These are phyloP conservation scores for Pythium guiyangense DNA, from an alignment of 352 stramenopile species.

Conservation along the genomic window DNA sequence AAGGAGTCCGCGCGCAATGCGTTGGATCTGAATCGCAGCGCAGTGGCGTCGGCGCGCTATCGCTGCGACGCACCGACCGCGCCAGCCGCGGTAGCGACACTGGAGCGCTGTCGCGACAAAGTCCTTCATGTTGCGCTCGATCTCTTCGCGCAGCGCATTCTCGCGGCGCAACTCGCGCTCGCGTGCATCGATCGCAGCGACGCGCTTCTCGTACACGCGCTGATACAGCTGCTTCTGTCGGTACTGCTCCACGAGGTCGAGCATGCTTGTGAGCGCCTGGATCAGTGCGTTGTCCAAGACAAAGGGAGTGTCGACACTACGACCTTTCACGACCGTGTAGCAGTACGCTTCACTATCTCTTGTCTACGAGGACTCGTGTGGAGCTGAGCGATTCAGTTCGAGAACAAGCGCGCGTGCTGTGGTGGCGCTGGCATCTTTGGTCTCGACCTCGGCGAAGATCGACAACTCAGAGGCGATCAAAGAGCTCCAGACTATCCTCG, in stretches of 20 bases:
- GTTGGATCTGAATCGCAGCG: slow-evolving; percentile 53
- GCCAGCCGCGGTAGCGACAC: slow-evolving; percentile 57
- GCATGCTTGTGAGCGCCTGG: slow-evolving; percentile 13
- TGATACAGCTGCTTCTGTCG: slow-evolving; percentile 39
- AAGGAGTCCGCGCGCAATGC: slow-evolving; percentile 49
- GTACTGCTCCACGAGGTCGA: slow-evolving; percentile 41
- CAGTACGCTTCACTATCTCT: too few relatives aligned
- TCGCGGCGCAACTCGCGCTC: slow-evolving; percentile 44
- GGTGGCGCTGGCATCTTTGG: too few relatives aligned
- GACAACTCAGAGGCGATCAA: too few relatives aligned
- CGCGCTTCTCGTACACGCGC: slow-evolving; percentile 54
- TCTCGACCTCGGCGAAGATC: too few relatives aligned
- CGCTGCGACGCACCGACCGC: slow-evolving; percentile 33
- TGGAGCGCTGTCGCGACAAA: slow-evolving; percentile 72
- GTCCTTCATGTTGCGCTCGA: slow-evolving; percentile 64
- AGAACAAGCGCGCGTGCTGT: too few relatives aligned
- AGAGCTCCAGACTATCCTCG: too few relatives aligned
- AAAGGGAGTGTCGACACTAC: too few relatives aligned
- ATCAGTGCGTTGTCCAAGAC: too few relatives aligned
- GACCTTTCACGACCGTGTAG: too few relatives aligned
- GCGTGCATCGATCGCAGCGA: slow-evolving; percentile 31
- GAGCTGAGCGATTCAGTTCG: too few relatives aligned
- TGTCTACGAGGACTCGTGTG: too few relatives aligned
- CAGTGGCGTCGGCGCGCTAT: slow-evolving; percentile 28
- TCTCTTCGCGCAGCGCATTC: slow-evolving; percentile 70